Base-by-base conservation (phyloP, 164 flowering plant genomes). In the Piper betle region DNA sequence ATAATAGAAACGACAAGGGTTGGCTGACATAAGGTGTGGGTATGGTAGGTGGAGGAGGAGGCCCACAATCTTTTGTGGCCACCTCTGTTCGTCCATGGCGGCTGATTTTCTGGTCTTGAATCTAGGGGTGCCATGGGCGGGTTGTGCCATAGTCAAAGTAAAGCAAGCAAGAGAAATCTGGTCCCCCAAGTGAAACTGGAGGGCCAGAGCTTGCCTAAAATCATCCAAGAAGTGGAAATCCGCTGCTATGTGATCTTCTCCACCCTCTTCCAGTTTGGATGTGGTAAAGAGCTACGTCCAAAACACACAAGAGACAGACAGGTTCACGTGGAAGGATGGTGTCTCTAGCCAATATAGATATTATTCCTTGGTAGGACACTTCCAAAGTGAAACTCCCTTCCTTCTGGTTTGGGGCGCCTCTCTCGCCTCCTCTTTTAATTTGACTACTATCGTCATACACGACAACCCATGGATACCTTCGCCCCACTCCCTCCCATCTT, bases 311-410 rank as follows among this genome's bases (percentile, higher is more conserved):
- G 56, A 63, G 66, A 63, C 66, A 63, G 66, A 63, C 53, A 54
- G 5, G 46, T 63, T 63, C 66, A 63, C 66, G 59, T 63, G 66
- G 66, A 55, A 38, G 25, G 59, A 55, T 54, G 52, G 66, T 55
- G 52, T 19, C 66, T 55, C 33, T 55, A 5, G 53, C 59, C 50
- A 17, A 55, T 52, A 63, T 42, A 55, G 66, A 63, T 63, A 63
- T 63, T 63, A 63, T 63, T 55, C 59, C 59, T 52, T 62, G 56
- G 39, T 62, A 39, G 64, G 64, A 53, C 64, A 62, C 39, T 57
- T 63, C 55, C 39, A 55, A 41, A 40, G 39, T 5, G 55, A 25
- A 15, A 17, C 50, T 53, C 18, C 33, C 53, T 48, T 17, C 56
- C 58, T 53, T 62, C 55, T 41, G 52, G 58, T 20, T 39, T 62